phyloP scores from a whole-genome alignment of 192 early-diverging fungal species.

The Radiomyces spectabilis region DNA sequence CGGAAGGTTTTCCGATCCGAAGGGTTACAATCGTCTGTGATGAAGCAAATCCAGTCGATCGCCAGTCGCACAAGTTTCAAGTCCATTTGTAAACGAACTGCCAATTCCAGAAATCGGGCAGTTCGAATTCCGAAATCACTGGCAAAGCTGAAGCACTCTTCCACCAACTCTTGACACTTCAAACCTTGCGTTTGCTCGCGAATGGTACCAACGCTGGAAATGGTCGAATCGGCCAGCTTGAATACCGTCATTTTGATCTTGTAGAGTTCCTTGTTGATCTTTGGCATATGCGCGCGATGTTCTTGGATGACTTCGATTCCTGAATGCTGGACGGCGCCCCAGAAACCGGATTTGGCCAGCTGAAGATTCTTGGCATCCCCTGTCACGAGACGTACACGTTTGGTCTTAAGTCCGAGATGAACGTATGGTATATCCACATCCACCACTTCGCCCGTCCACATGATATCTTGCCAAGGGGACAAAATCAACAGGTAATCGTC shows the following conservation, averaged over 20 bases:
- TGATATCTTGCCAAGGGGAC: constrained; percentile 47
- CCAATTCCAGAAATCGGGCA: constrained; percentile 50
- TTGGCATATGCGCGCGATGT: constrained; percentile 49
- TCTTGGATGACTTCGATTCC: constrained; percentile 43
- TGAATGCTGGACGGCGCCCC: constrained; percentile 36
- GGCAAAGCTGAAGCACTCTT: constrained; percentile 66
- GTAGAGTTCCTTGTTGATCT: constrained; percentile 49
- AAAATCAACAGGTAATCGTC: constrained; percentile 57
- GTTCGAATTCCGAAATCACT: constrained; percentile 61
- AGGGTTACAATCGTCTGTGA: constrained; percentile 73
- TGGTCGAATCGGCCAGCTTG: constrained; percentile 44
- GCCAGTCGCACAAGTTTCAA: constrained; percentile 63
- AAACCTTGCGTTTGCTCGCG: constrained; percentile 34
- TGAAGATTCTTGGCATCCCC: constrained; percentile 35
- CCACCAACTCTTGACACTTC: constrained; percentile 55
- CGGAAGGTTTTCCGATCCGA: constrained; percentile 75
- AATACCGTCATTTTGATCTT: constrained; percentile 53
- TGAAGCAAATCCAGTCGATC: constrained; percentile 86
- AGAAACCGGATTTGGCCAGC: constrained; percentile 40
- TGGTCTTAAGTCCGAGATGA: constrained; percentile 41
- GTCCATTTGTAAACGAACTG: constrained; percentile 54
- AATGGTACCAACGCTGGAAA: constrained; percentile 47
- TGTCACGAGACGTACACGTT: constrained; percentile 50
- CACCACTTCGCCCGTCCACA: constrained; percentile 49
- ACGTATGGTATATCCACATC: constrained; percentile 30